Base-by-base conservation (phyloP, 805 yeast genomes). In the Lipomyces lipofer region DNA sequence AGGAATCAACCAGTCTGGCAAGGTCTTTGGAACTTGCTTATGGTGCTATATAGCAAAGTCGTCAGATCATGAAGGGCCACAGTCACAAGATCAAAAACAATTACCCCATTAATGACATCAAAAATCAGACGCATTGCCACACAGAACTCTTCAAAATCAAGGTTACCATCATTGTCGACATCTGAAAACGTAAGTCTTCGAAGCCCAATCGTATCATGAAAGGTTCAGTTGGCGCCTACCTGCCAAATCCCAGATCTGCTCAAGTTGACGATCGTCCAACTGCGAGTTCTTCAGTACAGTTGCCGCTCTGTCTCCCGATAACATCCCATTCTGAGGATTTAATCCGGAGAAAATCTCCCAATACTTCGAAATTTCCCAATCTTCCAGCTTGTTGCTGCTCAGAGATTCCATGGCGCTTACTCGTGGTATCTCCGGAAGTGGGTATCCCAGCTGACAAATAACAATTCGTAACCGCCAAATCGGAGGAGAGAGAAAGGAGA, bases 61-160 rank as follows among this genome's bases (percentile, higher is more conserved):
- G 10, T 21, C 24, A 15, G 51, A 49, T 33, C 12, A 27, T 50
- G 15, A 22, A 45, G 25, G 19, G 6, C 7, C 7, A 19, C 29
- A 15, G n/a, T 36, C n/a, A 17, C 4, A 15, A 32, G n/a, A 5
- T n/a, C 6, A 22, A 5, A 22, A 27, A 2, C 74, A 46, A 74
- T 69, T 33, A 78, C 79, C 15, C 91, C 88, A 70, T 94, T 91
- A 51, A 94, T 92, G 68, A 86, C 70, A 68, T 94, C 99, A 68
- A 90, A 94, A 43, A 92, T 88, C 52, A 94, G 78, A 63, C 98
- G 79, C 99, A 94, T 94, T 49, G 97, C 92, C 60, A 94, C 88
- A 67, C 97, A 94, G 71, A 94, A 94, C 73, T 94, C 99, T 72
- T 94, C 99, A 69, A 94, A 94, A 71, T 94, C 99, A 64, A 94